A percentile compares a stretch with the other conserved stretches of the same genome.
These are phyloP conservation scores for Glycyrrhiza uralensis DNA, from an alignment of 306 rosid genomes.

Conservation along the genomic window DNA sequence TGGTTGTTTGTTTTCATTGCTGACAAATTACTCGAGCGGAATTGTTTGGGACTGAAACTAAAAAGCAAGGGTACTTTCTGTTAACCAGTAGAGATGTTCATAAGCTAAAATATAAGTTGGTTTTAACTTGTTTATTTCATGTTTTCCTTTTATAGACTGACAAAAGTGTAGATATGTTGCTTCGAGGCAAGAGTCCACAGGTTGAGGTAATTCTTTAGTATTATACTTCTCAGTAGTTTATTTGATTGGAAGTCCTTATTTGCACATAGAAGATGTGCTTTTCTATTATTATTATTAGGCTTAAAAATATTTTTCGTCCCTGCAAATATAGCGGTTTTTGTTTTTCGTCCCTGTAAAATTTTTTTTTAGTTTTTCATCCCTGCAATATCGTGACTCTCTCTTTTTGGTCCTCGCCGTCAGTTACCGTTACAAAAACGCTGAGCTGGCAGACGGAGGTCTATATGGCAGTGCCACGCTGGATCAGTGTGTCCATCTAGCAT, in stretches of 20 bases:
- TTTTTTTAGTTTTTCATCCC: no score
- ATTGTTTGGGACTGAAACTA: not conserved
- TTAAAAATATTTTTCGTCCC: no score
- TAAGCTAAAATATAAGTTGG: not conserved
- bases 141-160: slow-evolving; percentile 46
- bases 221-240: slow-evolving; percentile 4
- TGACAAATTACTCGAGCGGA: not conserved
- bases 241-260: not conserved
- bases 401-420: no score
- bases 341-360: no score
- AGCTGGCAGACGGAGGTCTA: no score
- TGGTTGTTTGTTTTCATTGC: not conserved
- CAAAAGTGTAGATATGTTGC: slow-evolving; percentile 70
- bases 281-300: not conserved
- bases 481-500: no score
- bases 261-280: not conserved
- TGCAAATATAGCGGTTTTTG: no score
- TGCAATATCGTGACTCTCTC: no score
- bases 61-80: not conserved
- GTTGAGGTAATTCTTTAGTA: slow-evolving; percentile 55
- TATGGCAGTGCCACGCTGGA: no score
- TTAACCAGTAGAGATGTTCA: not conserved
- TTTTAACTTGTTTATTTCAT: slow-evolving; percentile 14
- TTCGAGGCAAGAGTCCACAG: slow-evolving; percentile 51
- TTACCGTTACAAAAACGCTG: no score